Evolutionary conservation across 768 basidiomycete genomes (phyloP), one percentile per base, ranked within the genome.

Genomic region (Leccinum variicolor): DNA sequence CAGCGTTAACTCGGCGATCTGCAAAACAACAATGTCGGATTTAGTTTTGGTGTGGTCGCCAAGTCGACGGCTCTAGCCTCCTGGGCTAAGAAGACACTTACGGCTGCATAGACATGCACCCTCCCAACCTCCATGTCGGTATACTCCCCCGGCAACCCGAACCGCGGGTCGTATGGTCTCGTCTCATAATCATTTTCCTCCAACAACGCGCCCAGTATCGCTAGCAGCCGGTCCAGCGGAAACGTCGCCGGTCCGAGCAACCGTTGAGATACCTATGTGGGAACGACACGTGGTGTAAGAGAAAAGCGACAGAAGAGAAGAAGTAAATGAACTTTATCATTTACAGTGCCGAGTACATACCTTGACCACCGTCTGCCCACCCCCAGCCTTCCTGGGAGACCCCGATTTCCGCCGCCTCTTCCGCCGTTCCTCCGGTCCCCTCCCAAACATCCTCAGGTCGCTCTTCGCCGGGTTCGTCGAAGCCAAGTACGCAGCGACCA

Each of bases 391-490:
- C 57, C 71, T 78, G 17, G 70, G 68, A 9, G 67, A 75, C 26
- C 78, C 75, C 2, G 73, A 68, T 53, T 69, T 74, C 58, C 75
- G 72, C 60, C 83, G 79, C 70, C 80, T 81, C 60, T 78, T 77
- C 65, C 80, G 82, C 57, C 82, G 83, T 68, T 89, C 89, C 53
- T 87, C 86, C 26, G 5, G 4, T 31, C 29, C 29, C 29, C 29
- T 31, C 29, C 29, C 29, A 13, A 31, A 31, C 82, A 96, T 86
- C 36, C 90, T 77, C 61, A 92, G 34, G 71, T 95, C 94, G 9
- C 84, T 86, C 65, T 85, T 87, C 0, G 85, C 71, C 2, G 94
- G 93, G 65, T 96, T 97, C 43, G 87, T 89, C 43, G 91, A 92
- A 6, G 92, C 91, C 41, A 94, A 73, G 66, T 86, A 96, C 1